Percentiles rank a stretch among this genome's conserved stretches.
Conservation (phyloP, 75 land plant species). For the Larix kaempferi region DNA sequence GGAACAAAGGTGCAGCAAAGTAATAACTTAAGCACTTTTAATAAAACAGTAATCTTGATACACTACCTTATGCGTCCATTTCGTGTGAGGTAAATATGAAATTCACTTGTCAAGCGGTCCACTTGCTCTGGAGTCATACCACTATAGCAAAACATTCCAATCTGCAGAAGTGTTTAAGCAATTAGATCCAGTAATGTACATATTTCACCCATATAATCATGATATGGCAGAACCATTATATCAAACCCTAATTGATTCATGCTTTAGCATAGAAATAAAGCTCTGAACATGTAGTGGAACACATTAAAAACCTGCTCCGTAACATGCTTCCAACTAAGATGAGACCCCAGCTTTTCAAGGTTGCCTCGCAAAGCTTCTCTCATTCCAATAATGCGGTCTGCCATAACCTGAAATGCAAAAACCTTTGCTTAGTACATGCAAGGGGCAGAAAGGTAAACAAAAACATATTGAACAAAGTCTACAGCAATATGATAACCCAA, state of each 20-base stretch:
- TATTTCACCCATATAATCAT: neutral
- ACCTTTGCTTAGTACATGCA: neutral
- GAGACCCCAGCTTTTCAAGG: slow-evolving; percentile 74
- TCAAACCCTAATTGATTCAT: neutral
- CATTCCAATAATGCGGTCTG: slow-evolving; percentile 94
- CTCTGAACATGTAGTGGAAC: neutral
- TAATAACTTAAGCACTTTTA: neutral
- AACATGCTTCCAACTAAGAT: slow-evolving; percentile 77
- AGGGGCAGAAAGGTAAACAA: neutral
- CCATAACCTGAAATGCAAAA: slow-evolving; percentile 66
- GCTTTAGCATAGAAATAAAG: neutral
- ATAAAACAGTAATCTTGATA: neutral
- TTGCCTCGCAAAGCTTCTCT: slow-evolving; percentile 63
- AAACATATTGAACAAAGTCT: neutral
- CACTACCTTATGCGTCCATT: slow-evolving; percentile 90
- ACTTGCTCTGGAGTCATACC: slow-evolving; percentile 93
- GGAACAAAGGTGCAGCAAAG: neutral
- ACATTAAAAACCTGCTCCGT: slow-evolving; percentile 68
- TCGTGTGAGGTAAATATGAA: slow-evolving; percentile 85
- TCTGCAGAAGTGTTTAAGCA: slow-evolving; percentile 36
- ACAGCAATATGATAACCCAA: neutral
- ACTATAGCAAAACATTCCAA: slow-evolving; percentile 98
- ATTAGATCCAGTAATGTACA: neutral
- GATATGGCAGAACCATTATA: neutral
- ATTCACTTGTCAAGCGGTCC: slow-evolving; percentile 84